phyloP scores from a whole-genome alignment of 176 grass and related monocot species.

The Secale cereale region DNA sequence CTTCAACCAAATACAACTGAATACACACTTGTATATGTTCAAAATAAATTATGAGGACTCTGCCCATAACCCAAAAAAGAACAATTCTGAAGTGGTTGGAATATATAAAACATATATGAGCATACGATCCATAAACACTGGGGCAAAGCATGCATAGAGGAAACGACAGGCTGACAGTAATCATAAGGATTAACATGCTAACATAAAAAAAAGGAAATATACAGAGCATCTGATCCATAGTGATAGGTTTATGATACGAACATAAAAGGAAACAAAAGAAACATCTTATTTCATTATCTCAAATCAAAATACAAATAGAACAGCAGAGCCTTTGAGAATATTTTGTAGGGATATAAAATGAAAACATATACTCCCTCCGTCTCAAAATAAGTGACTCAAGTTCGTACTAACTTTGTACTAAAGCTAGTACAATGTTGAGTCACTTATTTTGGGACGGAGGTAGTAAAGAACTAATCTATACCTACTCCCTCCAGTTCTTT shows the following conservation, averaged over 20 bases:
- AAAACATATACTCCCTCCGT: too few species aligned
- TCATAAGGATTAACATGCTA: background rate
- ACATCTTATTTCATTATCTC: background rate
- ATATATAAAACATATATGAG: constrained; percentile 11
- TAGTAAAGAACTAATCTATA: background rate
- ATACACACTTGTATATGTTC: background rate
- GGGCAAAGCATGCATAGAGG: constrained; percentile 1
- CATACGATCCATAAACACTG: background rate
- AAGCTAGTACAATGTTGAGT: too few species aligned
- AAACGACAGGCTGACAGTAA: background rate
- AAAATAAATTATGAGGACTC: background rate
- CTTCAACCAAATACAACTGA: background rate
- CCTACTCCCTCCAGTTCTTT: too few species aligned
- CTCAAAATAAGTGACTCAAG: too few species aligned
- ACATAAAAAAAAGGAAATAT: background rate
- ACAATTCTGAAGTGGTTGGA: background rate
- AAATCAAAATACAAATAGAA: background rate
- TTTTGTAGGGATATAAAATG: background rate
- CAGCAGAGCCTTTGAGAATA: background rate
- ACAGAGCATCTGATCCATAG: background rate
- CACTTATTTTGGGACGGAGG: too few species aligned
- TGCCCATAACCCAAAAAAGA: background rate
- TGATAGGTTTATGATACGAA: background rate
- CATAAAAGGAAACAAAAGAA: constrained; percentile 6
- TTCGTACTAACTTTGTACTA: too few species aligned